These are phyloP conservation scores for Didymella segeticola DNA, from an alignment of 2,329 filamentous ascomycete species.

Conservation along the genomic window DNA sequence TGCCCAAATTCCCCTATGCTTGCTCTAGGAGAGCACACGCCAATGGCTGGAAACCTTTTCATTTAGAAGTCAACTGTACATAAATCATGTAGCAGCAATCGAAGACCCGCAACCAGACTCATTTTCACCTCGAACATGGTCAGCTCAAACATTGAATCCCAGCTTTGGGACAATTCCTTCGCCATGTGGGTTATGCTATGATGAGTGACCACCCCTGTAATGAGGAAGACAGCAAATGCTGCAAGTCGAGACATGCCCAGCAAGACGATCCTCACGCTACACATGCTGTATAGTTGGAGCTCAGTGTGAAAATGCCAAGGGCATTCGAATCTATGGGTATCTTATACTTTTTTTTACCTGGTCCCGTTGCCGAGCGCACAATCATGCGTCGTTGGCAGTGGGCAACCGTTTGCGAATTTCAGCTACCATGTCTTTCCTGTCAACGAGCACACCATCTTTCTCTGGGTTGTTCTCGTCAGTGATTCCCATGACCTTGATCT, in stretches of 20 bases:
- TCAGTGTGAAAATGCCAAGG: slow-evolving; percentile 4
- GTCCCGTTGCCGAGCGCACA: not conserved
- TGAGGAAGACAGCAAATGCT: not conserved
- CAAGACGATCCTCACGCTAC: not conserved
- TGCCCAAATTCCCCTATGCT: slow-evolving; percentile 9
- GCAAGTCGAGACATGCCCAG: too few relatives aligned
- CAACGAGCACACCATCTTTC: slow-evolving; percentile 83
- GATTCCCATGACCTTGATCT: slow-evolving; percentile 84
- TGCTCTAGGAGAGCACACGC: slow-evolving; percentile 19
- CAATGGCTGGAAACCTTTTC: slow-evolving; percentile 12
- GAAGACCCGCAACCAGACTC: slow-evolving; percentile 7
- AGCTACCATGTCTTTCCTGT: slow-evolving; percentile 66
- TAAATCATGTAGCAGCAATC: slow-evolving; percentile 22
- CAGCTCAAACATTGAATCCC: too few relatives aligned
- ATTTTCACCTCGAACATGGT: too few relatives aligned
- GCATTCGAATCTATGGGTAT: slow-evolving; percentile 26
- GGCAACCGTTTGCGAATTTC: slow-evolving; percentile 66
- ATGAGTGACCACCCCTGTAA: too few relatives aligned
- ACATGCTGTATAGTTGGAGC: not conserved
- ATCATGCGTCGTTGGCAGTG: slow-evolving; percentile 24
- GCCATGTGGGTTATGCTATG: too few relatives aligned
- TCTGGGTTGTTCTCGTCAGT: slow-evolving; percentile 79
- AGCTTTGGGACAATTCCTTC: too few relatives aligned
- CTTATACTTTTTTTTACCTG: slow-evolving; percentile 14
- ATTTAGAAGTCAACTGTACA: slow-evolving; percentile 27